phyloP scores from a whole-genome alignment of 73 alveolate genomes.

The Tetrahymena elliotti region DNA sequence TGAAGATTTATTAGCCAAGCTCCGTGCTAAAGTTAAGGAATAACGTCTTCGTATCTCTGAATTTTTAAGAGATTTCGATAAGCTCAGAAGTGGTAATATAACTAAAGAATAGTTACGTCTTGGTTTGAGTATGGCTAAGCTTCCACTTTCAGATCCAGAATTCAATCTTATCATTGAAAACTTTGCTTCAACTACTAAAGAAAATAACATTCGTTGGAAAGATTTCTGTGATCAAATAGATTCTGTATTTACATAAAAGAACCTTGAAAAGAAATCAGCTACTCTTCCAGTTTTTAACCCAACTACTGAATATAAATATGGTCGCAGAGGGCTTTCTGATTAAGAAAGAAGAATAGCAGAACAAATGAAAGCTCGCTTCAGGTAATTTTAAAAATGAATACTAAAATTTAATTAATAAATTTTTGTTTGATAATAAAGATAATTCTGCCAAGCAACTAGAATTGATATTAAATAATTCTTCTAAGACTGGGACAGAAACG shows the following conservation, averaged over 20 bases:
- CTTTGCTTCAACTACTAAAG: slow-evolving; percentile 59
- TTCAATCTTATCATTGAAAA: slow-evolving; percentile 55
- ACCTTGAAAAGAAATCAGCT: slow-evolving; percentile 71
- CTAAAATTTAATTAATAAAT: too few species aligned
- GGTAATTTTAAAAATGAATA: too few species aligned
- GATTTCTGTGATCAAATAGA: slow-evolving; percentile 83
- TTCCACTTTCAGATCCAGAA: slow-evolving; percentile 74
- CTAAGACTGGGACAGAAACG: slow-evolving; percentile 80
- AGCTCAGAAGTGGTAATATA: slow-evolving; percentile 82
- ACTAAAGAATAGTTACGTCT: slow-evolving; percentile 77
- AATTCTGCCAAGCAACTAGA: slow-evolving; percentile 59
- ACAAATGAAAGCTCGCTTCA: neutral
- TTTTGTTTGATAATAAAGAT: slow-evolving; percentile 45
- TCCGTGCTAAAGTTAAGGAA: slow-evolving; percentile 70
- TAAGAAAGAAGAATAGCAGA: slow-evolving; percentile 61
- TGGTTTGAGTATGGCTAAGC: slow-evolving; percentile 87
- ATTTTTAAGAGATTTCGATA: slow-evolving; percentile 92
- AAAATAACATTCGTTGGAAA: slow-evolving; percentile 71
- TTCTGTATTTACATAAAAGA: slow-evolving; percentile 77
- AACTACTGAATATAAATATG: slow-evolving; percentile 67
- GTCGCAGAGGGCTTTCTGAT: slow-evolving; percentile 55
- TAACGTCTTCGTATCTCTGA: slow-evolving; percentile 75
- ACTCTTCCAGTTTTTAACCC: slow-evolving; percentile 52
- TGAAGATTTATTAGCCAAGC: slow-evolving; percentile 80
- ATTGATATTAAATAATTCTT: slow-evolving; percentile 81